Conservation (phyloP, 2,329 filamentous ascomycete species). For the Ophiostoma sp. region DNA sequence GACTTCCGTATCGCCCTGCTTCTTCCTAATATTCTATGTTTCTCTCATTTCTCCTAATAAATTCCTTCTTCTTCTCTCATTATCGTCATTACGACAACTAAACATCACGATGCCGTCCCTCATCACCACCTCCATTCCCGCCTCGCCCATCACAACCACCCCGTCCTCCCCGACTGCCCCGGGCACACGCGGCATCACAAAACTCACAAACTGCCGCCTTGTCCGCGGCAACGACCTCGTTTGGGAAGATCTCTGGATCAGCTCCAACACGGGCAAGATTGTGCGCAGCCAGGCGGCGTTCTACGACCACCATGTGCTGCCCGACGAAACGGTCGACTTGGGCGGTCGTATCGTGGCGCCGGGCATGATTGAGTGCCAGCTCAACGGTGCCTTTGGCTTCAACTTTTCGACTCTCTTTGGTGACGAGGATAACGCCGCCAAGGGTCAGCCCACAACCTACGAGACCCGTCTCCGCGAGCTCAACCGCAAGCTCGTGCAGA, state of each 20-base stretch:
- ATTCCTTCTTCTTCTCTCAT: background rate
- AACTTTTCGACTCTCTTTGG: slow-evolving; percentile 82
- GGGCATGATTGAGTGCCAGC: slow-evolving; percentile 85
- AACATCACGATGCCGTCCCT: slow-evolving; percentile 32
- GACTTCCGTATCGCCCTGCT: background rate
- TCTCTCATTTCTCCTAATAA: background rate
- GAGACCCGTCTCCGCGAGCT: slow-evolving; percentile 69
- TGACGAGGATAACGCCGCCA: slow-evolving; percentile 39
- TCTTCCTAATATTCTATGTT: background rate
- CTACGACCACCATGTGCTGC: slow-evolving; percentile 67
- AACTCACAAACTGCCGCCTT: slow-evolving; percentile 85
- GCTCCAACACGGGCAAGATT: slow-evolving; percentile 77
- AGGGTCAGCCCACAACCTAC: slow-evolving; percentile 52
- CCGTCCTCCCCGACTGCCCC: slow-evolving; percentile 47
- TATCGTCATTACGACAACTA: background rate
- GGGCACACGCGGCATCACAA: slow-evolving; percentile 64
- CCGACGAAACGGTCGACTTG: slow-evolving; percentile 76
- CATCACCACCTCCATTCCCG: slow-evolving; percentile 36
- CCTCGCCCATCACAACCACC: slow-evolving; percentile 42
- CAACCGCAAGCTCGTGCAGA: slow-evolving; percentile 70
- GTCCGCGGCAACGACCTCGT: slow-evolving; percentile 68
- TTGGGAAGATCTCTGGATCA: slow-evolving; percentile 84
- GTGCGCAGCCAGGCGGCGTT: slow-evolving; percentile 67
- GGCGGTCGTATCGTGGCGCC: slow-evolving; percentile 80
- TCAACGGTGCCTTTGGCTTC: slow-evolving; percentile 91